phyloP scores from a whole-genome alignment of 2,329 filamentous ascomycete genomes.

The Venturia nashicola region DNA sequence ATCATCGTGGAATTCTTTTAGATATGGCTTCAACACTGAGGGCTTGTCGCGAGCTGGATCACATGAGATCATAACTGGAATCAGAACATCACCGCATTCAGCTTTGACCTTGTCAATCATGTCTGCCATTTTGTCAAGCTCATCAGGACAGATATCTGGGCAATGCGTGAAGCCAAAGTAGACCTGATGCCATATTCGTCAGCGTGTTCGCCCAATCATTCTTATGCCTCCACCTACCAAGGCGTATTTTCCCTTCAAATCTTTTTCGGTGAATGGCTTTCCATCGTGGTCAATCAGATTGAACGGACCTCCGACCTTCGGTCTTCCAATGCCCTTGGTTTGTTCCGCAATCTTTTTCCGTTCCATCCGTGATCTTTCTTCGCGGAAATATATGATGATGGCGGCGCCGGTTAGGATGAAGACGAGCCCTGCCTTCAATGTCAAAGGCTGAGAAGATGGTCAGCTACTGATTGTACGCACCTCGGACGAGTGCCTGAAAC shows the following conservation, averaged over 20 bases:
- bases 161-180: slow-evolving; percentile 99
- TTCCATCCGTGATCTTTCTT: slow-evolving; percentile 85
- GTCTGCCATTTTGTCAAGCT: slow-evolving; percentile 97
- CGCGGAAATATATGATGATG: slow-evolving; percentile 82
- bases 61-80: slow-evolving; percentile 87
- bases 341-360: slow-evolving; percentile 81
- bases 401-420: slow-evolving; percentile 69
- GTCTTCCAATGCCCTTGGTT: slow-evolving; percentile 81
- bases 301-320: slow-evolving; percentile 87
- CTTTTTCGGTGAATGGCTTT: slow-evolving; percentile 60
- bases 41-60: slow-evolving; percentile 88
- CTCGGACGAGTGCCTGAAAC: slow-evolving; percentile 9
- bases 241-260: slow-evolving; percentile 77
- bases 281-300: slow-evolving; percentile 72
- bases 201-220: not conserved
- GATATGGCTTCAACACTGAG: slow-evolving; percentile 69
- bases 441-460: slow-evolving; percentile 58
- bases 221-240: slow-evolving; percentile 40
- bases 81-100: slow-evolving; percentile 40
- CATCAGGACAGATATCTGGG: slow-evolving; percentile 96
- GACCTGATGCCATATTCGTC: slow-evolving; percentile 42
- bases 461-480: slow-evolving; percentile 9
- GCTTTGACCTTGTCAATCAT: slow-evolving; percentile 65
- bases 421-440: slow-evolving; percentile 76
- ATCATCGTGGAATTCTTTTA: slow-evolving; percentile 77